Evolutionary conservation across 129 eudicot species (phyloP).

Genomic region (Ambrosia trifida): DNA sequence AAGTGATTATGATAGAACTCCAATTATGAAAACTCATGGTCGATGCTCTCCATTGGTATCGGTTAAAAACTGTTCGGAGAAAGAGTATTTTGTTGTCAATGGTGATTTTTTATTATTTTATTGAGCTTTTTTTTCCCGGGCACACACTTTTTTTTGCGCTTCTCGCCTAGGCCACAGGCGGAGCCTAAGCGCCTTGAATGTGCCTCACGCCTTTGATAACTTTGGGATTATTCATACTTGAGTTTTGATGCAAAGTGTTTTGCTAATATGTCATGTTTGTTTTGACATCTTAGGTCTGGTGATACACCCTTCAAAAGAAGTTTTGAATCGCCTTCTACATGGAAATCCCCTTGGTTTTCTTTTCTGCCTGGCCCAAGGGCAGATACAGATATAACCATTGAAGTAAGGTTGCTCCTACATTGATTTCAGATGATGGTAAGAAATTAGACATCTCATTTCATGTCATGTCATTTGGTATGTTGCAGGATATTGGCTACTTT

Average conservation of each 20-base stretch:
- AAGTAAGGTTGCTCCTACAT: slow-evolving; percentile 39
- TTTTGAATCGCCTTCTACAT: slow-evolving; percentile 92
- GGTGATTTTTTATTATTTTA: too few species aligned
- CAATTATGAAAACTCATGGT: slow-evolving; percentile 32
- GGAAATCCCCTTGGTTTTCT: slow-evolving; percentile 98
- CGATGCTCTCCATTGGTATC: slow-evolving; percentile 52
- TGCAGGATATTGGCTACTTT: slow-evolving; percentile 80
- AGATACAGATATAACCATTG: slow-evolving; percentile 81
- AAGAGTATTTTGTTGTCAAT: slow-evolving; percentile 72
- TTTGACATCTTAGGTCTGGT: slow-evolving; percentile 46
- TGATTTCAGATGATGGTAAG: background rate
- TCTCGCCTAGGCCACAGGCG: too few species aligned
- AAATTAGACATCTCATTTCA: background rate
- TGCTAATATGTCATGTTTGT: slow-evolving; percentile 3
- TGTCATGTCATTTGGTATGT: background rate
- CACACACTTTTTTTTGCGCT: too few species aligned
- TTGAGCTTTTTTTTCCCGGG: too few species aligned
- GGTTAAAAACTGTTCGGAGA: slow-evolving; percentile 67
- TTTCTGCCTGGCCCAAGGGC: slow-evolving; percentile 72
- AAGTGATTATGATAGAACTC: slow-evolving; percentile 70
- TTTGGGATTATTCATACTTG: background rate
- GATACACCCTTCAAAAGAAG: slow-evolving; percentile 77
- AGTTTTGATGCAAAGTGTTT: background rate
- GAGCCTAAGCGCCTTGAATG: too few species aligned
- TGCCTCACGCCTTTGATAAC: too few species aligned